These are phyloP conservation scores for Citrus maxima DNA, from an alignment of 345 rosid genomes.

Conservation along the genomic window DNA sequence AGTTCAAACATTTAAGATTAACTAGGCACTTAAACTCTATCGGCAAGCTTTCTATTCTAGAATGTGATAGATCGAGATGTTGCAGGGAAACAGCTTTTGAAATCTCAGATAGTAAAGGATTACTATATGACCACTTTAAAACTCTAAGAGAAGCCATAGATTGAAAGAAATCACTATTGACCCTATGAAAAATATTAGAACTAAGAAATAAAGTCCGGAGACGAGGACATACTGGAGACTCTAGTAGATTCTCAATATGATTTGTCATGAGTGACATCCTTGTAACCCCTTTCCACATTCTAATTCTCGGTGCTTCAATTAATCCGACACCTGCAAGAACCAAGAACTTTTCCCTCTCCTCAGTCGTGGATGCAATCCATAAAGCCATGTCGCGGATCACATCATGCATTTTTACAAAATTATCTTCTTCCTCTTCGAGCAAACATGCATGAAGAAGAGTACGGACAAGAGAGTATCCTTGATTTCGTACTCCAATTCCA, in stretches of 20 bases:
- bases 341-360: neutral
- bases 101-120: neutral
- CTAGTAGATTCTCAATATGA: neutral
- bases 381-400: slow-evolving; percentile 9
- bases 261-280: neutral
- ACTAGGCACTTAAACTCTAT: slow-evolving; percentile 16
- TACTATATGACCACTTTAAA: neutral
- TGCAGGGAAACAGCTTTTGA: neutral
- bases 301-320: neutral
- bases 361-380: neutral
- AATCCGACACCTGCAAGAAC: slow-evolving; percentile 2
- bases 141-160: neutral
- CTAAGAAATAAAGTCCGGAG: slow-evolving; percentile 11
- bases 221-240: neutral
- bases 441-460: slow-evolving; percentile 13
- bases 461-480: neutral
- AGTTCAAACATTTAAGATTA: slow-evolving; percentile 18
- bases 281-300: neutral
- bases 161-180: neutral
- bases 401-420: slow-evolving; percentile 15
- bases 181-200: neutral
- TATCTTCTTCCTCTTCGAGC: slow-evolving; percentile 7
- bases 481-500: neutral
- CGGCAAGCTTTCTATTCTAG: slow-evolving; percentile 20
- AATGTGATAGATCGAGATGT: slow-evolving; percentile 9